Percentiles rank a stretch among this genome's conserved stretches.
These are phyloP conservation scores for Fomitiporia mediterranea DNA, from an alignment of 1,284 basidiomycete genomes.

Conservation along the genomic window DNA sequence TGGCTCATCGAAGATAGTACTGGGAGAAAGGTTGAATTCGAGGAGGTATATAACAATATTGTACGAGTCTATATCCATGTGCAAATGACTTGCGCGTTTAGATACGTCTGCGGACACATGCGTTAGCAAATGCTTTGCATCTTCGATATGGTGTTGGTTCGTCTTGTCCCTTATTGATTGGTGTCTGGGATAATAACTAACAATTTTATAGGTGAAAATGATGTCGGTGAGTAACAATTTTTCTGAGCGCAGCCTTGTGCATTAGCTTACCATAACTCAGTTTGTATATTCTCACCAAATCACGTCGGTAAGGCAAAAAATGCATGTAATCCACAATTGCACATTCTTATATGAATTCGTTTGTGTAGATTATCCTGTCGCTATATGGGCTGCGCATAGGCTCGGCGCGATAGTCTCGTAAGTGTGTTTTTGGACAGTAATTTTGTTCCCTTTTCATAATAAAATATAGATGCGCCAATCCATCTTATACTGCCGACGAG, in stretches of 20 bases:
- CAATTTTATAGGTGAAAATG: constrained; percentile 30
- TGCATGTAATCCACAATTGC: background rate
- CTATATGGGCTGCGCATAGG: constrained; percentile 71
- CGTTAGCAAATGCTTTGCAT: constrained; percentile 58
- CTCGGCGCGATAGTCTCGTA: constrained; percentile 69
- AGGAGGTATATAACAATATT: constrained; percentile 38
- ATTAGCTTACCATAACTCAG: constrained; percentile 30
- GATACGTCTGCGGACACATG: constrained; percentile 47
- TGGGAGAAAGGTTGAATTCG: constrained; percentile 40
- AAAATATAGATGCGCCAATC: constrained; percentile 59
- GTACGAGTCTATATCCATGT: constrained; percentile 12
- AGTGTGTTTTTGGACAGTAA: constrained; percentile 27
- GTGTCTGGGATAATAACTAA: background rate
- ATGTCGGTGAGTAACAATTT: constrained; percentile 45
- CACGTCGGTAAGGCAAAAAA: constrained; percentile 45
- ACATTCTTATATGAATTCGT: background rate
- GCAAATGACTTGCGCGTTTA: constrained; percentile 26
- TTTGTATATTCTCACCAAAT: constrained; percentile 65
- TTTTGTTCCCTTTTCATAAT: too few relatives aligned
- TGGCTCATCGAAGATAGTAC: constrained; percentile 66
- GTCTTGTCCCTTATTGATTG: constrained; percentile 17
- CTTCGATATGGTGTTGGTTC: constrained; percentile 43
- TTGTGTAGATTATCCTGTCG: constrained; percentile 59
- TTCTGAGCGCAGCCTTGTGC: background rate
- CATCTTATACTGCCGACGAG: constrained; percentile 61